Base-by-base conservation (phyloP, 2,329 filamentous ascomycete genomes). In the Aspergillus carbonarius region DNA sequence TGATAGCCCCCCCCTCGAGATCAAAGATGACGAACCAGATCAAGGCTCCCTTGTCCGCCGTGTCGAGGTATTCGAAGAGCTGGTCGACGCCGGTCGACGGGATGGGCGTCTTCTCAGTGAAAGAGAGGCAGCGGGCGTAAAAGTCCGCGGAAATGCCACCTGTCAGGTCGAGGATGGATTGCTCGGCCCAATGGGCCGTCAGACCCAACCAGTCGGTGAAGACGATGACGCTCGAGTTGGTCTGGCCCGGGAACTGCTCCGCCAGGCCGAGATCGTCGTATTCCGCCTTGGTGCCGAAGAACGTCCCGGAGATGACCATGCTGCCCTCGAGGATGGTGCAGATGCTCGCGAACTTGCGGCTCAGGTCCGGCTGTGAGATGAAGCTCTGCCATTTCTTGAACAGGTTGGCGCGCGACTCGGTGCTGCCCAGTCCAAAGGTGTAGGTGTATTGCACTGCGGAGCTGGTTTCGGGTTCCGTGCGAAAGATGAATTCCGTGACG, bases 1-100 rank as follows among this genome's bases (percentile, higher is more conserved):
- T 81, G 52, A 85, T 79, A 12, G 85, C 85, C 9, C 87, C 87
- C 44, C 85, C 86, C 15, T 81, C 78, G 1, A 84, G 79, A 67
- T 88, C 84, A 66, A 88, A 88, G 44, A 88, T 85, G 57, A 87
- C 74, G 66, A 84, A 83, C 84, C 86, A 88, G 2, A 85, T 62
- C 1, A 81, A 69, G 0, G 83, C 85, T 2, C 81, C 83, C 58
- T 80, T 81, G 53, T 81, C 68, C 0, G 77, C 69, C 0, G 66
- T 64, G 57, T 84, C 81, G 40, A 88, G 72, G 68, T 84, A 87
- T 2, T 76, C 58, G 67, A 88, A 86, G 4, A 88, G 64, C 0
- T 76, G 67, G n/a, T 78, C 74, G 53, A 86, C 79, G 6, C 75
- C 73, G 0, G 53, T 42, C 74, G 76, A 69, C 0, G 78, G 70